Base-by-base conservation (phyloP, 495 filamentous ascomycete genomes). In the Xylaria curta region DNA sequence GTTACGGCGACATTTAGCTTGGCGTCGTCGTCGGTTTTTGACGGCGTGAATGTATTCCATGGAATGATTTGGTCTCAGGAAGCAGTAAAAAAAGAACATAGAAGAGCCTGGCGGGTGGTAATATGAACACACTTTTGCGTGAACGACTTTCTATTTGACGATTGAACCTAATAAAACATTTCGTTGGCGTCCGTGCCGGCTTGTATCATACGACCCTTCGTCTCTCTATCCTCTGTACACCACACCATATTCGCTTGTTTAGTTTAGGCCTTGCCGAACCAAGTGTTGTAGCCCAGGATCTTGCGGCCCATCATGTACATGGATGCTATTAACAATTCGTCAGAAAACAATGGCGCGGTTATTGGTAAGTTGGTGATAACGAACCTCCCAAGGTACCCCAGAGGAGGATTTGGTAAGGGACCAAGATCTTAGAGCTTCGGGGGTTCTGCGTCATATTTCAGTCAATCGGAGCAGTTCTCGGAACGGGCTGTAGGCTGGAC, bases 251-350 rank as follows among this genome's bases (percentile, higher is more conserved):
- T 46, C 59, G 19, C 46, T 81, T 8, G 15, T 49, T 81, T 89
- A 93, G 70, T 49, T 81, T 89, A 93, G 70, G 86, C 83, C 83
- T 91, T 89, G 78, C 87, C 85, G 80, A 92, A 95, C 89, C 91
- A 96, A 66, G 93, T 96, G 90, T 95, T 97, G 85, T 97, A 89
- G 79, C 94, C 94, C 82, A 84, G 56, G 56, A 88, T 76, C 80
- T 85, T 81, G 66, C 88, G 86, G 67, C 82, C 77, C 82, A 87
- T 85, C 82, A 83, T 85, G 78, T 89, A 90, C 80, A 89, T 80
- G 82, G 78, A 85, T 80, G 84, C 86, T 86, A 86, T 88, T 1
- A 38, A 73, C 87, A 75, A 84, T 81, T 31, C 76, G 85, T 91
- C 75, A 90, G 86, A 76, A 26, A 78, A 81, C 33, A 8, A 38